Evolutionary conservation across 345 rosid species (phyloP).

Genomic region (Eucalyptus tenuipes): DNA sequence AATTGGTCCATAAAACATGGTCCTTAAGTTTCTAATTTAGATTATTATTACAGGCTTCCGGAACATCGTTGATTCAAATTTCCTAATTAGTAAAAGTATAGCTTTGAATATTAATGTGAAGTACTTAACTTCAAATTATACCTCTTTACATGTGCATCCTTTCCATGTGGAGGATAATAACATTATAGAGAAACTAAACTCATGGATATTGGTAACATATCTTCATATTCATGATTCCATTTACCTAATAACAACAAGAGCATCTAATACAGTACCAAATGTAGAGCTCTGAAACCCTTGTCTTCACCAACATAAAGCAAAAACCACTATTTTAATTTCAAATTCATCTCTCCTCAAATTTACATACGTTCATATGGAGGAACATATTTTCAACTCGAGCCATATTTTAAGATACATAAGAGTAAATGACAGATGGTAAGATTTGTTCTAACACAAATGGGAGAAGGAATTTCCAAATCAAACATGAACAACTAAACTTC

Average conservation of each 20-base stretch:
- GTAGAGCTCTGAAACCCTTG: neutral
- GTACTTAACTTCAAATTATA: neutral
- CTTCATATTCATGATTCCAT: neutral
- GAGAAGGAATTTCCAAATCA: neutral
- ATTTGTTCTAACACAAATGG: neutral
- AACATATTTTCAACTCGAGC: neutral
- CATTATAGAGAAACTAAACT: neutral
- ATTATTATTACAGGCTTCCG: neutral
- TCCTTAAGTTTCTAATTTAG: neutral
- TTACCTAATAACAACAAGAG: neutral
- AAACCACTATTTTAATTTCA: neutral
- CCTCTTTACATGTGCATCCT: neutral
- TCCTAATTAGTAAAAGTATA: neutral
- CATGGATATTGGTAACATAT: neutral
- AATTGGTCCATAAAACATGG: neutral
- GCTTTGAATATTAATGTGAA: neutral
- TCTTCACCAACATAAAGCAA: neutral
- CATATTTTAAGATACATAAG: neutral
- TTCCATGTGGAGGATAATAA: neutral
- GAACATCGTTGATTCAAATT: neutral
- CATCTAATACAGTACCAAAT: neutral
- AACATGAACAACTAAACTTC: neutral
- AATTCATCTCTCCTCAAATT: neutral
- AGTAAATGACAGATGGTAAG: neutral
- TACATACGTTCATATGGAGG: neutral